A percentile compares a stretch with the other conserved stretches of the same genome.
These are phyloP conservation scores for Petrea volubilis DNA, from an alignment of 257 asterid genomes.

Conservation along the genomic window DNA sequence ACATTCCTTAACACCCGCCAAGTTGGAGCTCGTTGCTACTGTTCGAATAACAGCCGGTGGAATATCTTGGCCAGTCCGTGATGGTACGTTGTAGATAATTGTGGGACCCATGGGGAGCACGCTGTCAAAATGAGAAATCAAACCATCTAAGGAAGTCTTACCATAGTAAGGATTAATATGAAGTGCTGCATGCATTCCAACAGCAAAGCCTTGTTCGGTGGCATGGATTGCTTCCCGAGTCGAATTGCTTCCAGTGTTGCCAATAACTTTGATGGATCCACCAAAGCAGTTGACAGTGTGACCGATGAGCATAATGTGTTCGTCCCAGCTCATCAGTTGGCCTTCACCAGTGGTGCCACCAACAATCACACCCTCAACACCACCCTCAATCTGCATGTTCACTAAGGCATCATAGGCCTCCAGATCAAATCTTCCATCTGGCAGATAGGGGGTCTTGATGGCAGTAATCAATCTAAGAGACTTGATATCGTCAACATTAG, in stretches of 20 bases:
- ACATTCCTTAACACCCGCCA: slow-evolving; percentile 87
- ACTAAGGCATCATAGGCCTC: slow-evolving; percentile 78
- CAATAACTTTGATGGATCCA: slow-evolving; percentile 75
- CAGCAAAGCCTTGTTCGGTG: slow-evolving; percentile 91
- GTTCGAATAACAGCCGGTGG: slow-evolving; percentile 53
- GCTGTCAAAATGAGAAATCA: slow-evolving; percentile 67
- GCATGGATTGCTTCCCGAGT: slow-evolving; percentile 91
- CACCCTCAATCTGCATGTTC: slow-evolving; percentile 70
- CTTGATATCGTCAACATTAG: slow-evolving; percentile 73
- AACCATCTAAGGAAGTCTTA: slow-evolving; percentile 74
- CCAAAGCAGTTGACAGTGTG: slow-evolving; percentile 90
- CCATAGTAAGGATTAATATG: slow-evolving; percentile 94
- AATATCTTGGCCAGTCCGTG: slow-evolving; percentile 87
- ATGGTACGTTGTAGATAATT: slow-evolving; percentile 80
- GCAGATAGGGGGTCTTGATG: slow-evolving; percentile 81
- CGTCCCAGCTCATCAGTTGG: slow-evolving; percentile 91
- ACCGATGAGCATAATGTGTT: slow-evolving; percentile 90
- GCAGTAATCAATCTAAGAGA: slow-evolving; percentile 76
- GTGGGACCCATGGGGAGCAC: slow-evolving; percentile 95
- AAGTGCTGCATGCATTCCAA: slow-evolving; percentile 95
- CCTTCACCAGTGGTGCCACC: slow-evolving; percentile 98
- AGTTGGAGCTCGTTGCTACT: slow-evolving; percentile 51
- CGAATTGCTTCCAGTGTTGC: slow-evolving; percentile 94
- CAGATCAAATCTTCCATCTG: slow-evolving; percentile 87
- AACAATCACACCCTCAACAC: slow-evolving; percentile 79